Base-by-base conservation (phyloP, 2,329 filamentous ascomycete species). In the Septoria petroselini region DNA sequence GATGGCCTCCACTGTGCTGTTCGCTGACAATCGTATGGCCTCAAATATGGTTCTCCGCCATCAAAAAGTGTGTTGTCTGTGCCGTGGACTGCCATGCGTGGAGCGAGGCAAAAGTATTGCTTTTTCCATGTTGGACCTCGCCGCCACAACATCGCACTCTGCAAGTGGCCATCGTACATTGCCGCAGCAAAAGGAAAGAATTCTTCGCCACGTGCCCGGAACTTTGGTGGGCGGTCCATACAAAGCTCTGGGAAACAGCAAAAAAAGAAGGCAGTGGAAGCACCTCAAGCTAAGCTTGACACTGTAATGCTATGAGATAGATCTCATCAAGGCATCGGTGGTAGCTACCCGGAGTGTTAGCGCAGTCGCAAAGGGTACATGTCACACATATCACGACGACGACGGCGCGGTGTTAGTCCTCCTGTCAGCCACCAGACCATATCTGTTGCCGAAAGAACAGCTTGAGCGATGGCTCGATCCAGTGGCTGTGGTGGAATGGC, bases 261-360 rank as follows among this genome's bases (percentile, higher is more conserved):
- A n/a, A 34, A n/a, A 34, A 34, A 43, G 30, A 43, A 43, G 18
- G 29, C 11, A n/a, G n/a, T 17, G 31, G 31, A 34, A 34, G 31
- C 31, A 12, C 3, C 14, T 30, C 38, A 29, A 43, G 41, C 41
- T 43, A 33, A 34, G 41, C 41, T 43, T 29, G 38, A 41, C 31
- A 17, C 9, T 34, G 31, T 34, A n/a, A 17, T 34, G 31, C 31
- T 34, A 17, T n/a, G 12, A 34, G 31, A 34, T 34, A n/a, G 11
- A n/a, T 34, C 15, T 17, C 11, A 34, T 17, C 31, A n/a, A 34
- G 4, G 5, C 12, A n/a, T 5, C n/a, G 6, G 31, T 9, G 5
- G 23, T 27, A 27, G 9, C 5, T 5, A 27, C 23, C 5, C 23
- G 9, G 9, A 9, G 12, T 6, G 15, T 34, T 34, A 34, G 31